phyloP scores from a whole-genome alignment of 306 rosid species.

The Rosa multiflora region DNA sequence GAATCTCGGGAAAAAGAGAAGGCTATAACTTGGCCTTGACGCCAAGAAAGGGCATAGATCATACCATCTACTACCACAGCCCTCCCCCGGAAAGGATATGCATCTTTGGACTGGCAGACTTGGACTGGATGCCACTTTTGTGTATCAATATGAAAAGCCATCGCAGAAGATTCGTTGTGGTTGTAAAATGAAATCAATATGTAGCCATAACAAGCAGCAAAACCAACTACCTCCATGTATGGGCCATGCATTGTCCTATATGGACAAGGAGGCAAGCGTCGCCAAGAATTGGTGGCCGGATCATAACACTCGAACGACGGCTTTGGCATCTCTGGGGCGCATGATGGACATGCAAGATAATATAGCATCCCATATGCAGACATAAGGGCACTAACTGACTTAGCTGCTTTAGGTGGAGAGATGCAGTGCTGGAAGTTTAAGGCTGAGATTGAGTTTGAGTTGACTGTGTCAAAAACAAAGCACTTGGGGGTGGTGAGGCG shows the following conservation, averaged over 20 bases:
- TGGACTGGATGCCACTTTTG: neutral
- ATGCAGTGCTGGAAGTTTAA: neutral
- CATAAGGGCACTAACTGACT: neutral
- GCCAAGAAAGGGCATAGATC: neutral
- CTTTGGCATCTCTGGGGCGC: neutral
- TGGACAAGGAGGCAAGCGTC: neutral
- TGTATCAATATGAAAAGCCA: neutral
- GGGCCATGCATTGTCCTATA: neutral
- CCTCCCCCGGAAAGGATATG: neutral
- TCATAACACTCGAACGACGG: neutral
- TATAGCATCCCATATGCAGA: neutral
- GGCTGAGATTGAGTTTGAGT: neutral
- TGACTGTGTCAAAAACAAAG: neutral
- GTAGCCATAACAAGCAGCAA: neutral
- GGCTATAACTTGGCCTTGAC: neutral
- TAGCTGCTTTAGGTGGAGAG: neutral
- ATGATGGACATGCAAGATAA: neutral
- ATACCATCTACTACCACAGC: neutral
- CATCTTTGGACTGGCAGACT: neutral
- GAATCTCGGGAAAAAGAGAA: neutral
- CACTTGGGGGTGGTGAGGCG: neutral
- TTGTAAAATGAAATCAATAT: neutral
- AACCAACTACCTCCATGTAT: neutral
- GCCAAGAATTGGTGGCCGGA: neutral
- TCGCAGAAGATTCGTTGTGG: fast-evolving